Evolutionary conservation across 139 green algal species (phyloP).

Genomic region (Marvania coccoides): DNA sequence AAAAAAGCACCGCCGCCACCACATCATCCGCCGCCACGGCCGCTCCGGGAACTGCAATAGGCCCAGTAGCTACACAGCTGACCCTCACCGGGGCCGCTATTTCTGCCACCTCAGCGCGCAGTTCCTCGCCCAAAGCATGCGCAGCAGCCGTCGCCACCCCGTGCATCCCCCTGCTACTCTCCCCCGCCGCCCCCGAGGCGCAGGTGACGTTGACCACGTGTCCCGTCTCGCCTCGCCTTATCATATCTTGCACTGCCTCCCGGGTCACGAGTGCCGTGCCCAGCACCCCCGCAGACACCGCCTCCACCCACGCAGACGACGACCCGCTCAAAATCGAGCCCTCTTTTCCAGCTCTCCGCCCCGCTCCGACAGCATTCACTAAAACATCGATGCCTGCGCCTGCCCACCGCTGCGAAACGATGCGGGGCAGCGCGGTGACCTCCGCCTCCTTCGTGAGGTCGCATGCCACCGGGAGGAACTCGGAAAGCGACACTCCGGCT

Average conservation of each 20-base stretch:
- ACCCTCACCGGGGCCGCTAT: neutral
- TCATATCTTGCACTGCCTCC: conserved; percentile 71
- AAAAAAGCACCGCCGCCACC: conserved; percentile 52
- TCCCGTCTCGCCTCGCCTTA: conserved; percentile 39
- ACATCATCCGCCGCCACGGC: conserved; percentile 50
- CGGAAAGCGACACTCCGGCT: conserved; percentile 36
- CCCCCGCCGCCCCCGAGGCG: neutral
- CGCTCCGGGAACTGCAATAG: neutral
- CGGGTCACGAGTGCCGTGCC: conserved; percentile 60
- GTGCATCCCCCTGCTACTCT: conserved; percentile 22
- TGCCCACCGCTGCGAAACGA: conserved; percentile 67
- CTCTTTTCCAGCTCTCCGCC: conserved; percentile 25
- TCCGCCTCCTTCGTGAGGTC: conserved; percentile 69
- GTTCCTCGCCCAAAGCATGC: conserved; percentile 51
- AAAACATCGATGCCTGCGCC: conserved; percentile 57
- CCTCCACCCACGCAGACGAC: conserved; percentile 45
- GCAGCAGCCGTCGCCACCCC: conserved; percentile 47
- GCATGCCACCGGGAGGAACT: conserved; percentile 79
- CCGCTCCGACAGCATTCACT: conserved; percentile 50
- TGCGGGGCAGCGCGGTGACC: conserved; percentile 55
- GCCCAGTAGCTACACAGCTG: neutral
- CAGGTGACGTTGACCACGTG: conserved; percentile 76
- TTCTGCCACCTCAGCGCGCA: conserved; percentile 48
- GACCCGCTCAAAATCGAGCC: conserved; percentile 64
- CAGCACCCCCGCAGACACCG: conserved; percentile 65